Conservation (phyloP, 768 basidiomycete genomes). For the Serpula lacrymans region DNA sequence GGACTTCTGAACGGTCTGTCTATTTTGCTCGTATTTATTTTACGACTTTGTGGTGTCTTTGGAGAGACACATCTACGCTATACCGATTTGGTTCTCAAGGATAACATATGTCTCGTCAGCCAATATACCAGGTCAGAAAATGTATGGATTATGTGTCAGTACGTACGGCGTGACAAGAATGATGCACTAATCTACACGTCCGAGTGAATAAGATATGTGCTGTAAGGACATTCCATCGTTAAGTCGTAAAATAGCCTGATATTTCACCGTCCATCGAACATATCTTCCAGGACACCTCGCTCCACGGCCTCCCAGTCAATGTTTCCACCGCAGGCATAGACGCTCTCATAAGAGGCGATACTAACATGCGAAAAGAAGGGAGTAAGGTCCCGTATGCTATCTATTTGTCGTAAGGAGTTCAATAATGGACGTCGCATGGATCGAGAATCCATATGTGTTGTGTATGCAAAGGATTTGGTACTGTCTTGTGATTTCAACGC, state of each 20-base stretch:
- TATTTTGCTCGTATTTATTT: no score
- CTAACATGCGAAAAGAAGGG: constrained; percentile 91
- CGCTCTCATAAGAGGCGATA: constrained; percentile 83
- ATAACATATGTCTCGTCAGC: no score
- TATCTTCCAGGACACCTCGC: constrained; percentile 72
- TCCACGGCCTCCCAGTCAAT: constrained; percentile 93
- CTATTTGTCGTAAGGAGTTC: constrained; percentile 63
- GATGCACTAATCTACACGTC: no score
- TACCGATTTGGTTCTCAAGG: no score
- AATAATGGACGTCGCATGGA: constrained; percentile 75
- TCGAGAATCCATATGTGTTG: constrained; percentile 35
- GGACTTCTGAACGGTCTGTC: constrained; percentile 55
- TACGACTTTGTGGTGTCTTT: no score
- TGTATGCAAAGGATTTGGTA: constrained; percentile 17
- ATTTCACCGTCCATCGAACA: constrained; percentile 77
- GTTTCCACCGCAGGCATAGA: constrained; percentile 77
- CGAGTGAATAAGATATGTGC: no score
- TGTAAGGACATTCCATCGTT: no score
- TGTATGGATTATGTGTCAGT: no score
- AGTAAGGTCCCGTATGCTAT: constrained; percentile 81
- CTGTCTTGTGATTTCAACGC: constrained; percentile 17
- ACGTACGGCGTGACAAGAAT: no score
- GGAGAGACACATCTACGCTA: no score
- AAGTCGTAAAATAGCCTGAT: constrained; percentile 2
- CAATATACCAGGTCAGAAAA: no score